Evolutionary conservation across 2,329 filamentous ascomycete species (phyloP).

Genomic region (Fusarium dimerum): DNA sequence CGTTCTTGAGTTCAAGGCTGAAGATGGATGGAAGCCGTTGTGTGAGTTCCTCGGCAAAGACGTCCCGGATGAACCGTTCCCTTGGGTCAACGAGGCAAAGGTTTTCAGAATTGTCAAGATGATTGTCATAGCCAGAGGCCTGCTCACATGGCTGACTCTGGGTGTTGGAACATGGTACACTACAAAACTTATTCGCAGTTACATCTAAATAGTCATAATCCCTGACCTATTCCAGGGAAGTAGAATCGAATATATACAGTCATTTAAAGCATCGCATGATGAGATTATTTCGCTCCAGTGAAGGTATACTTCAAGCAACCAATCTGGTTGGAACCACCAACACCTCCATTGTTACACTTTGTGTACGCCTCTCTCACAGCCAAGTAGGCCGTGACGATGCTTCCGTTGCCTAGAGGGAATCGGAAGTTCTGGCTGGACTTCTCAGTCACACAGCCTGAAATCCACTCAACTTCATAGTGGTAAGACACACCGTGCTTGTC

Average conservation of each 20-base stretch:
- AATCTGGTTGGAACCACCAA: conserved; percentile 6
- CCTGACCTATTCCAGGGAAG: too few relatives aligned
- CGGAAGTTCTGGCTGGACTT: conserved; percentile 14
- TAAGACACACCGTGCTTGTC: conserved; percentile 19
- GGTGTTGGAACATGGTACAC: conserved; percentile 9
- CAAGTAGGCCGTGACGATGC: conserved; percentile 20
- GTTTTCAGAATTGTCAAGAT: conserved; percentile 12
- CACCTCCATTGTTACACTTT: conserved; percentile 17
- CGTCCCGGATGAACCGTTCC: conserved; percentile 15
- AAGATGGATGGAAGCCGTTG: conserved; percentile 46
- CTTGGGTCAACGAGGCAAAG: conserved; percentile 21
- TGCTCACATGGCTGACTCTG: conserved; percentile 16
- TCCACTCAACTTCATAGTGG: conserved; percentile 15
- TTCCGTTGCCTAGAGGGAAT: conserved; percentile 16
- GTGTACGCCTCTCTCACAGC: conserved; percentile 22
- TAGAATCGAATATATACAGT: too few relatives aligned
- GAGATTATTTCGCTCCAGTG: background rate
- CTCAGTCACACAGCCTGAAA: conserved; percentile 19
- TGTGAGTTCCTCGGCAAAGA: conserved; percentile 37
- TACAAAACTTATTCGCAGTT: conserved; percentile 9
- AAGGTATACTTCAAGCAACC: conserved; percentile 9
- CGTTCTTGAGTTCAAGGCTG: conserved; percentile 28
- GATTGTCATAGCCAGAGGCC: conserved; percentile 14
- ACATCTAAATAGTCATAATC: background rate
- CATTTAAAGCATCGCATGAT: too few relatives aligned